These are phyloP conservation scores for Phytophthora colocasiae DNA, from an alignment of 352 stramenopile genomes.

Conservation along the genomic window DNA sequence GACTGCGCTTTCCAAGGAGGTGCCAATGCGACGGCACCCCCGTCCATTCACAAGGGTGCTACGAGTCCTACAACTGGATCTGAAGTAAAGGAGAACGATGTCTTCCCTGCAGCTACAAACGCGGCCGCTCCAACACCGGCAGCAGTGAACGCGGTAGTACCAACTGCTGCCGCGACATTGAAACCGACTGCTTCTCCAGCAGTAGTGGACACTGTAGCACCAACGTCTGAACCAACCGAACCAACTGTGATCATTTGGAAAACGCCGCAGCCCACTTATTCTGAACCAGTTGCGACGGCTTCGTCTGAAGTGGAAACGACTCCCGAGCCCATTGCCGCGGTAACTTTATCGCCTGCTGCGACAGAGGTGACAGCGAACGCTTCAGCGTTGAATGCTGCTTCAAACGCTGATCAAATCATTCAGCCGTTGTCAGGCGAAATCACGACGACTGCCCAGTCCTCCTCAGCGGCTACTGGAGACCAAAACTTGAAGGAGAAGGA, in stretches of 20 bases:
- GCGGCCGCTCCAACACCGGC: constrained; percentile 14
- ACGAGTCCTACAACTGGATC: constrained; percentile 13
- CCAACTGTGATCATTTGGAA: too few species aligned
- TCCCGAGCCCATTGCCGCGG: constrained; percentile 1
- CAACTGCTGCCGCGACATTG: constrained; percentile 8
- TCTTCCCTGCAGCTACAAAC: constrained; percentile 9
- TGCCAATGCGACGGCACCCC: constrained; percentile 16
- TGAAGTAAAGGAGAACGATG: constrained; percentile 16
- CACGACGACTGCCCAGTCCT: constrained; percentile 15
- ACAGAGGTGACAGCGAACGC: constrained; percentile 11
- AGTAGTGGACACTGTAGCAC: constrained; percentile 4
- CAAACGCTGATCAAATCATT: constrained; percentile 17
- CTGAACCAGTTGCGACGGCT: constrained; percentile 15
- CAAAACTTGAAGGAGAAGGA: constrained; percentile 29
- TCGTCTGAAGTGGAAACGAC: constrained; percentile 16
- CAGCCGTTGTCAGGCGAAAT: constrained; percentile 23
- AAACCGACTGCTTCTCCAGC: constrained; percentile 14
- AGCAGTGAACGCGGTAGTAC: constrained; percentile 7
- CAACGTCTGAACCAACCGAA: too few species aligned
- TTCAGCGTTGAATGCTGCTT: constrained; percentile 12
- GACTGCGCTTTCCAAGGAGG: constrained; percentile 50
- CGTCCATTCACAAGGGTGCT: constrained; percentile 12
- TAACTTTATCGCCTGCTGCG: constrained; percentile 9
- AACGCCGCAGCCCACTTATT: too few species aligned
- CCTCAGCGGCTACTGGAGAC: constrained; percentile 20